These are phyloP conservation scores for Misopates orontium DNA, from an alignment of 257 asterid genomes.

Conservation along the genomic window DNA sequence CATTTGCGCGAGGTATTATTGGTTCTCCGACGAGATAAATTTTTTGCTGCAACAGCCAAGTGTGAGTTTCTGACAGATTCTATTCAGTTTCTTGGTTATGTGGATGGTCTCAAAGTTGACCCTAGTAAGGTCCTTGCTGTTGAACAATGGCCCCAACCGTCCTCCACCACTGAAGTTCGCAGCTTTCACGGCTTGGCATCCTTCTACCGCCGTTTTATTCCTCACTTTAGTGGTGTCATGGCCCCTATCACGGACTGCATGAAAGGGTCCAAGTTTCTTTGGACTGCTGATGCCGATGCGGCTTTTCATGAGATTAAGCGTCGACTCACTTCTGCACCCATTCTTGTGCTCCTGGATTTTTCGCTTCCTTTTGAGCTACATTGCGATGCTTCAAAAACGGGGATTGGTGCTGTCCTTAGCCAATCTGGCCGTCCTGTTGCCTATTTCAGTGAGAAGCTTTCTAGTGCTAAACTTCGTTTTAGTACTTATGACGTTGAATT, in stretches of 20 bases:
- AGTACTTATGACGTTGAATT: neutral
- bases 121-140: too few species aligned
- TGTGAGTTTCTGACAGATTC: neutral
- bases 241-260: neutral
- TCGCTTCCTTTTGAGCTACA: neutral
- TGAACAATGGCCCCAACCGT: too few species aligned
- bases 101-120: too few species aligned
- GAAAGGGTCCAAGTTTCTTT: too few species aligned
- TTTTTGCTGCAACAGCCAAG: neutral
- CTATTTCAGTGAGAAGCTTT: neutral
- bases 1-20: slow-evolving; percentile 1
- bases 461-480: neutral
- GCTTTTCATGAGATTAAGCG: neutral
- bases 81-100: neutral
- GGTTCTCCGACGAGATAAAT: neutral
- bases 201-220: too few species aligned
- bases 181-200: too few species aligned
- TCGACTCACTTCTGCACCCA: neutral
- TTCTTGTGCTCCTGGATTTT: too few species aligned
- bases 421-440: neutral
- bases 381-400: slow-evolving; percentile 16
- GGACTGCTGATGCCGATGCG: neutral
- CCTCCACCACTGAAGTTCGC: too few species aligned
- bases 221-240: neutral
- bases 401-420: neutral